A percentile compares a stretch with the other conserved stretches of the same genome.
Conservation (phyloP, 2,329 filamentous ascomycete genomes). For the Curvularia hawaiiensis region DNA sequence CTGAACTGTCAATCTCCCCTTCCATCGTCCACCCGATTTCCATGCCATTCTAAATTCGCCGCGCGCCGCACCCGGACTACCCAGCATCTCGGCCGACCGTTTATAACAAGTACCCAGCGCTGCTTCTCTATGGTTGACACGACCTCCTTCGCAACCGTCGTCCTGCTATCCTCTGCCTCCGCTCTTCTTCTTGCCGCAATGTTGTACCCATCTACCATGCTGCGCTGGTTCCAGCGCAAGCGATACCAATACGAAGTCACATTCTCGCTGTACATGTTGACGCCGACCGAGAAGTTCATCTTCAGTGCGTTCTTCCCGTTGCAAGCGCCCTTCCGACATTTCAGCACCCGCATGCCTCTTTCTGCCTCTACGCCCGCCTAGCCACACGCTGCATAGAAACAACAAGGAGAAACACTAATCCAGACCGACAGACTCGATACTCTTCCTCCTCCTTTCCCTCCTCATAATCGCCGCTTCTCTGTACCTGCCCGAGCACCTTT, state of each 20-base stretch:
- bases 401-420: neutral
- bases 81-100: neutral
- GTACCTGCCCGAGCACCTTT: conserved; percentile 91
- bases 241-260: conserved; percentile 99
- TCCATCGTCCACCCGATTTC: conserved; percentile 2
- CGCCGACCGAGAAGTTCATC: conserved; percentile 92
- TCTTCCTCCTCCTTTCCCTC: conserved; percentile 88
- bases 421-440: conserved; percentile 71
- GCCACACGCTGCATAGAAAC: neutral
- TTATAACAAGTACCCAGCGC: neutral
- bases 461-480: conserved; percentile 84
- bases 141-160: conserved; percentile 43
- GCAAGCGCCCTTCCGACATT: neutral
- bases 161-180: conserved; percentile 44
- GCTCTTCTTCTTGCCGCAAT: conserved; percentile 52
- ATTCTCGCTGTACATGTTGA: conserved; percentile 96
- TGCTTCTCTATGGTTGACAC: conserved; percentile 37
- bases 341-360: neutral
- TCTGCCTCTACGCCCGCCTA: neutral
- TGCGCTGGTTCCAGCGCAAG: conserved; percentile 91
- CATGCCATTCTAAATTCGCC: conserved; percentile 3
- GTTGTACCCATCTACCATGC: conserved; percentile 60
- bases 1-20: conserved; percentile 14
- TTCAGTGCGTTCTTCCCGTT: conserved; percentile 72
- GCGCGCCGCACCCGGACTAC: neutral